These are phyloP conservation scores for Articulospora tetracladia DNA, from an alignment of 495 filamentous ascomycete species.

Conservation along the genomic window DNA sequence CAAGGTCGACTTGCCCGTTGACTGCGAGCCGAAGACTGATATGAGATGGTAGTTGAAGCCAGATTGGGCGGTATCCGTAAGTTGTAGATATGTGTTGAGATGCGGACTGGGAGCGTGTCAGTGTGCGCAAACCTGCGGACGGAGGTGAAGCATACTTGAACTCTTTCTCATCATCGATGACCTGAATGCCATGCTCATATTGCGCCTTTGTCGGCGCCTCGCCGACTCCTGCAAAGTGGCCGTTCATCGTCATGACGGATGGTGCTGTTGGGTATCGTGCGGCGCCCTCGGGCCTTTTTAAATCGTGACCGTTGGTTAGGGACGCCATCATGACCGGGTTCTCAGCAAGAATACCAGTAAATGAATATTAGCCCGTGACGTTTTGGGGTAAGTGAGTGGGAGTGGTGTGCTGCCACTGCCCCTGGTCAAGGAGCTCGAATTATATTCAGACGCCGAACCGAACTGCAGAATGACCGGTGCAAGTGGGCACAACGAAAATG, in stretches of 20 bases:
- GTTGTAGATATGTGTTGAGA: constrained; percentile 73
- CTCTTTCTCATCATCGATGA: constrained; percentile 90
- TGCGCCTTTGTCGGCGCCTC: constrained; percentile 59
- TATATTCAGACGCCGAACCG: not conserved
- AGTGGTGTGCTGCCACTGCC: not conserved
- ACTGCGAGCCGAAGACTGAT: constrained; percentile 97
- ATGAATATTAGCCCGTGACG: constrained; percentile 5
- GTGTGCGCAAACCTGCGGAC: not conserved
- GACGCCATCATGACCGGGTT: constrained; percentile 13
- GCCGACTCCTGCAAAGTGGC: constrained; percentile 81
- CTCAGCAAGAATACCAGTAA: not conserved
- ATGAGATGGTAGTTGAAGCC: constrained; percentile 99
- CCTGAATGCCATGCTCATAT: constrained; percentile 92
- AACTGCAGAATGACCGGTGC: not conserved
- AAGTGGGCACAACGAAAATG: not conserved
- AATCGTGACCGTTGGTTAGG: constrained; percentile 19
- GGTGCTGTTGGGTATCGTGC: constrained; percentile 45
- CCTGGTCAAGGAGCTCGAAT: not conserved
- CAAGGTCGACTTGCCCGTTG: constrained; percentile 95
- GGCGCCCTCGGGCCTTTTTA: constrained; percentile 19
- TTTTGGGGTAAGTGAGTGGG: not conserved
- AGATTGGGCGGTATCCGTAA: constrained; percentile 73
- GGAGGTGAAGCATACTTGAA: constrained; percentile 70
- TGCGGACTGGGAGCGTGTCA: constrained; percentile 53
- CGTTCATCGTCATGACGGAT: constrained; percentile 70